These are phyloP conservation scores for Pisolithus albus DNA, from an alignment of 768 basidiomycete genomes.

Conservation along the genomic window DNA sequence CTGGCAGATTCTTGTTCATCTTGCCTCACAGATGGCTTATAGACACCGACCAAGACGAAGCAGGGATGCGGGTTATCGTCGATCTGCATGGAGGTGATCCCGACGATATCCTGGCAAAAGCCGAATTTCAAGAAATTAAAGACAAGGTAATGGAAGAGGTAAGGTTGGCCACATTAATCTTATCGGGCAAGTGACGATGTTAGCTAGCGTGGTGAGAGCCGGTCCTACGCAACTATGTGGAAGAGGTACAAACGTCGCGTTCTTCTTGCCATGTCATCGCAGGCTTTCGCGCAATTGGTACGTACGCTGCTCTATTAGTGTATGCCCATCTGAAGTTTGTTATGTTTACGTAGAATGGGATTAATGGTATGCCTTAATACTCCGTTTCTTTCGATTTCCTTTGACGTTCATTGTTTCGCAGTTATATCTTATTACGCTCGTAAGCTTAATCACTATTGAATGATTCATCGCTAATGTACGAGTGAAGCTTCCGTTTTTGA, in stretches of 20 bases:
- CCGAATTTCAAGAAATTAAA: constrained; percentile 90
- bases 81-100: constrained; percentile 83
- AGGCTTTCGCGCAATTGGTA: constrained; percentile 91
- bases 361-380: constrained; percentile 59
- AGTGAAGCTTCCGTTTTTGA: constrained; percentile 80
- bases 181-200: constrained; percentile 1
- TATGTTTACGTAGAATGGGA: constrained; percentile 64
- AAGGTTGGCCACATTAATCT: constrained; percentile 10
- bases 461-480: constrained; percentile 7
- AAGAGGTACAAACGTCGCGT: constrained; percentile 80
- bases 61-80: constrained; percentile 80
- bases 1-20: constrained; percentile 2
- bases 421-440: constrained; percentile 94
- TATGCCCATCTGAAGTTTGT: constrained; percentile 1
- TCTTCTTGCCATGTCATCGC: constrained; percentile 89
- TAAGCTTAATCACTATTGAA: constrained; percentile 34
- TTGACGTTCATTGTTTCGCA: constrained; percentile 22
- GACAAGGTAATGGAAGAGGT: constrained; percentile 69
- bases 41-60: constrained; percentile 75
- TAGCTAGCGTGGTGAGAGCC: constrained; percentile 64
- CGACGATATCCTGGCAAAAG: constrained; percentile 56
- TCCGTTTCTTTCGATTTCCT: constrained; percentile 5
- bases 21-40: constrained; percentile 67
- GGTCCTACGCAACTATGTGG: constrained; percentile 82
- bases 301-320: constrained; percentile 24